phyloP scores from a whole-genome alignment of 148 eudicot genomes.

The Silene uniflora region DNA sequence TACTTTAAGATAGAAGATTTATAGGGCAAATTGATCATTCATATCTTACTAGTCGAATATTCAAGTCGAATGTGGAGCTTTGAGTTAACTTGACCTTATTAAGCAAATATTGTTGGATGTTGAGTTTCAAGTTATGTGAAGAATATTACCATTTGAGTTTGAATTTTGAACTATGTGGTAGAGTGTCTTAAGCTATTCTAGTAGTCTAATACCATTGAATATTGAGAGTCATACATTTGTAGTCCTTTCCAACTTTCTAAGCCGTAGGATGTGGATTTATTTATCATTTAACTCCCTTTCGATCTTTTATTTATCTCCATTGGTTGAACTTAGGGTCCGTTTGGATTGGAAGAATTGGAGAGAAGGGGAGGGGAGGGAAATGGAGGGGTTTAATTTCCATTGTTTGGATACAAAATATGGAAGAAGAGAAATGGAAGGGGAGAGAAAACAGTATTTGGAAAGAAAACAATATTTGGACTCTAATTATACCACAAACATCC shows the following conservation, averaged over 20 bases:
- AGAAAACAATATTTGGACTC: too few species aligned
- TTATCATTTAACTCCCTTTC: neutral
- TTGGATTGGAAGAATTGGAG: too few species aligned
- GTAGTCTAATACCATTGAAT: neutral
- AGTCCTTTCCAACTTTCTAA: neutral
- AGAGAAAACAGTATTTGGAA: too few species aligned
- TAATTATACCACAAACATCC: too few species aligned
- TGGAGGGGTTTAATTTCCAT: too few species aligned
- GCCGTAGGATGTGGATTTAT: neutral
- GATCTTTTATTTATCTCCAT: neutral
- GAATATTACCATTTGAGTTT: neutral
- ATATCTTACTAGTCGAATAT: neutral
- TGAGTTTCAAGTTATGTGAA: neutral
- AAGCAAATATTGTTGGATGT: neutral
- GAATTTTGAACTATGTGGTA: neutral
- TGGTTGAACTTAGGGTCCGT: too few species aligned
- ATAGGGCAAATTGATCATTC: neutral
- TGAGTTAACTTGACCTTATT: neutral
- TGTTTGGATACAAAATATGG: too few species aligned
- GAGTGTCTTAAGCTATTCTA: neutral
- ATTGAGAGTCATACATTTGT: neutral
- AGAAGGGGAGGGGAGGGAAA: too few species aligned
- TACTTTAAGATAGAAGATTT: too few species aligned
- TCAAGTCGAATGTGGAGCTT: neutral
- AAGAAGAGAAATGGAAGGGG: too few species aligned